Base-by-base conservation (phyloP, 2,329 filamentous ascomycete genomes). In the Chrysoporthe puriensis region DNA sequence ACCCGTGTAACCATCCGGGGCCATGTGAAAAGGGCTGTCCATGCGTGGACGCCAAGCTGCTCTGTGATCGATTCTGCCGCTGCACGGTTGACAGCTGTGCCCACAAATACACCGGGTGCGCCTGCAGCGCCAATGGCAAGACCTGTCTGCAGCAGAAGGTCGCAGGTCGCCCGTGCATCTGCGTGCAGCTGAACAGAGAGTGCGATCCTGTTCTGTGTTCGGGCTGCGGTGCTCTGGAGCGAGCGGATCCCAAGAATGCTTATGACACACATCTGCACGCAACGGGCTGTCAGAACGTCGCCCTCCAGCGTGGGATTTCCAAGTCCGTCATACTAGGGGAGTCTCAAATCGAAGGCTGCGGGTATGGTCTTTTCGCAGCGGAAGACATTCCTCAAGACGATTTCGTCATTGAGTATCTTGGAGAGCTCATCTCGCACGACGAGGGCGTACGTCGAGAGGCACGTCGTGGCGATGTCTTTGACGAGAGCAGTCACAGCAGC, bases 351-450 rank as follows among this genome's bases (percentile, higher is more conserved):
- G 83, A 86, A 63, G 84, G 83, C 2, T 87, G 90, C 65, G 92
- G 92, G 0, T 93, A 93, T 70, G 93, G 92, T 0, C 82, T 96
- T 0, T 95, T 91, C 74, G 85, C 90, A 1, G 90, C 88, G 4
- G 89, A 93, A 73, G 82, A 88, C 65, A 88, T 93, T 69, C 80
- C 81, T 3, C 83, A 86, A 69, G 88, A 90, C 63, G 89, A 91
- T n/a, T 95, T 91, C 72, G 83, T 96, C 21, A 90, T 91, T 43
- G 93, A 96, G 76, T 96, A 96, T 76, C 88, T 88, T 1, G 93
- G 93, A 59, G 93, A 96, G 76, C 82, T 93, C 13, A 90, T 95
- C 67, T 89, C 87, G 4, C 85, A 87, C 50, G 84, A 88, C 60
- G 91, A 94, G 75, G 88, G 88, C 3, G 87, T 92, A 34, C 86